Conservation (phyloP, 2,329 filamentous ascomycete genomes). For the Claviceps sp. region DNA sequence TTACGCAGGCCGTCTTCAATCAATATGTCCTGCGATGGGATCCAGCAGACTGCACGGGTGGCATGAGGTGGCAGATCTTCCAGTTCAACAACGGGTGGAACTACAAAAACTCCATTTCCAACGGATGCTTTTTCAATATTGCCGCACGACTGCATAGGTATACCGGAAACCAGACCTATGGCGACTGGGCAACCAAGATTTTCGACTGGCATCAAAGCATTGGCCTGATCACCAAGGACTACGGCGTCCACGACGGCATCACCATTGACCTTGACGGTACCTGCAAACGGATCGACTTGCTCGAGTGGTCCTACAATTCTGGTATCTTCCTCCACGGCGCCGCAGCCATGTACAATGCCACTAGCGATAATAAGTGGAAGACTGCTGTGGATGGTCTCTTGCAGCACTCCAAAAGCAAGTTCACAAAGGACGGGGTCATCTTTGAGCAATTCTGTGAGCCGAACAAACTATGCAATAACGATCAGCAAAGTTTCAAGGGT, state of each 20-base stretch:
- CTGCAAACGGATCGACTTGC: constrained; percentile 39
- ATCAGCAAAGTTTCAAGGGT: constrained; percentile 65
- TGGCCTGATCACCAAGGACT: constrained; percentile 42
- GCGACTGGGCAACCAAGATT: constrained; percentile 57
- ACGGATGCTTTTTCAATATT: constrained; percentile 57
- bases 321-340: constrained; percentile 51
- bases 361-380: constrained; percentile 40
- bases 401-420: constrained; percentile 33
- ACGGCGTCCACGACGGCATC: constrained; percentile 39
- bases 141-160: constrained; percentile 61
- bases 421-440: constrained; percentile 41
- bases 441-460: constrained; percentile 56
- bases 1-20: constrained; percentile 71
- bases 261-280: constrained; percentile 23
- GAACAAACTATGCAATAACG: constrained; percentile 47
- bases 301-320: constrained; percentile 58
- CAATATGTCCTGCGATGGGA: constrained; percentile 64
- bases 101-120: constrained; percentile 57
- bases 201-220: constrained; percentile 51
- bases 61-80: constrained; percentile 78
- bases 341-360: constrained; percentile 50
- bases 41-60: constrained; percentile 48
- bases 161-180: constrained; percentile 67
- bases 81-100: constrained; percentile 58
- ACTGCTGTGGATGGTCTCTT: constrained; percentile 45